Conservation (phyloP, 495 filamentous ascomycete genomes). For the Paragyromitra xinjiangensis region DNA sequence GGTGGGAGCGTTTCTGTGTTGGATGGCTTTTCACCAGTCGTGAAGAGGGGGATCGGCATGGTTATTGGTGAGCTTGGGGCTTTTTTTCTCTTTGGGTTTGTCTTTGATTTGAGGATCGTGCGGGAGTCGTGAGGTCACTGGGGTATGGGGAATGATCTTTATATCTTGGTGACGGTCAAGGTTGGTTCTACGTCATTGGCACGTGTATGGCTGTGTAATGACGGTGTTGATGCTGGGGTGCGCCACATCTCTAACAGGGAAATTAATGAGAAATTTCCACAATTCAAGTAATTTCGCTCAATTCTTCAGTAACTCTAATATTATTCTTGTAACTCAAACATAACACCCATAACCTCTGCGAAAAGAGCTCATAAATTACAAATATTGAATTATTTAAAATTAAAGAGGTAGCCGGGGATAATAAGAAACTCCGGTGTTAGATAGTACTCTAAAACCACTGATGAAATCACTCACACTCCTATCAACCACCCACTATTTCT, state of each 20-base stretch:
- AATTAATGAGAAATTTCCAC: too few relatives aligned
- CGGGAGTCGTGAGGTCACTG: neutral
- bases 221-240: neutral
- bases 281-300: neutral
- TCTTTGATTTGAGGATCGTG: neutral
- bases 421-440: too few relatives aligned
- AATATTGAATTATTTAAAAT: neutral
- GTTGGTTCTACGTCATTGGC: constrained; percentile 11
- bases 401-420: neutral
- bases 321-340: constrained; percentile 3
- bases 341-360: constrained; percentile 3
- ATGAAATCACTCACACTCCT: neutral
- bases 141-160: neutral
- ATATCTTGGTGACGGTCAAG: constrained; percentile 5
- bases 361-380: constrained; percentile 7
- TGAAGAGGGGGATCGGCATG: constrained; percentile 58
- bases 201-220: neutral
- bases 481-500: neutral
- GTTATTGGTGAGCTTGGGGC: neutral
- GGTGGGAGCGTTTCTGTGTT: constrained; percentile 45
- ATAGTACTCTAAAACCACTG: too few relatives aligned
- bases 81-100: neutral
- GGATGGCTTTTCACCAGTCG: constrained; percentile 56
- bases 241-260: too few relatives aligned
- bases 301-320: neutral